phyloP scores from a whole-genome alignment of 2,329 filamentous ascomycete species.

The Elsinoe australis region DNA sequence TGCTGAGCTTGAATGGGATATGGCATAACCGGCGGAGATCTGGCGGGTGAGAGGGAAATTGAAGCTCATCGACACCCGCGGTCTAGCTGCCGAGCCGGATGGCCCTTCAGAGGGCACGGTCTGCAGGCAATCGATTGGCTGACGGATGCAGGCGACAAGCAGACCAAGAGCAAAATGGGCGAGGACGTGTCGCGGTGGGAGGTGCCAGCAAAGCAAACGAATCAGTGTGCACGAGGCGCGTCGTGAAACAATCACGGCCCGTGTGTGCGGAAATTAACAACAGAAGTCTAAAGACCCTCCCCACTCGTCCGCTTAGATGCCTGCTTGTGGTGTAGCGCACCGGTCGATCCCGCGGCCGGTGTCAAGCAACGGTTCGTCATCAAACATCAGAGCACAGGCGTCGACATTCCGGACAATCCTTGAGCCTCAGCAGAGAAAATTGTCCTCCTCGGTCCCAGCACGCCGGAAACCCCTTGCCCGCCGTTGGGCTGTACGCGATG shows the following conservation, averaged over 20 bases:
- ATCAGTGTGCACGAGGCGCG: constrained; percentile 14
- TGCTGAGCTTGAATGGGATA: constrained; percentile 11
- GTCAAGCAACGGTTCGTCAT: constrained; percentile 6
- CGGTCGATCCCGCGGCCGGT: constrained; percentile 10
- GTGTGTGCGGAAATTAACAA: constrained; percentile 3
- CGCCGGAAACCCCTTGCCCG: neutral
- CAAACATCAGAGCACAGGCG: constrained; percentile 4
- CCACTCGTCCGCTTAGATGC: too few species aligned
- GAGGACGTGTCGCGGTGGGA: neutral
- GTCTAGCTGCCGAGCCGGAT: constrained; percentile 13
- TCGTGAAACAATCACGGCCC: constrained; percentile 7
- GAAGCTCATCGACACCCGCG: constrained; percentile 11
- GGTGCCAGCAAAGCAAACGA: constrained; percentile 16
- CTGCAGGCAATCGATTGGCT: constrained; percentile 6
- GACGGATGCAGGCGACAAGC: neutral
- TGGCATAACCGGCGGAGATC: constrained; percentile 14
- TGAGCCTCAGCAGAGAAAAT: neutral
- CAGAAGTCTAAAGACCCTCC: neutral
- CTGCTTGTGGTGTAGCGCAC: neutral
- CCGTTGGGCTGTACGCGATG: neutral
- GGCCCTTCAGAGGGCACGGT: constrained; percentile 1
- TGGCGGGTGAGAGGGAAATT: constrained; percentile 14
- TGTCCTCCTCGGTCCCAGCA: neutral
- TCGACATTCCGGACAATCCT: neutral
- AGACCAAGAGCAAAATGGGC: neutral